Percentiles rank a stretch among this genome's conserved stretches.
These are phyloP conservation scores for Marsdenia floribunda DNA, from an alignment of 257 asterid species.

Conservation along the genomic window DNA sequence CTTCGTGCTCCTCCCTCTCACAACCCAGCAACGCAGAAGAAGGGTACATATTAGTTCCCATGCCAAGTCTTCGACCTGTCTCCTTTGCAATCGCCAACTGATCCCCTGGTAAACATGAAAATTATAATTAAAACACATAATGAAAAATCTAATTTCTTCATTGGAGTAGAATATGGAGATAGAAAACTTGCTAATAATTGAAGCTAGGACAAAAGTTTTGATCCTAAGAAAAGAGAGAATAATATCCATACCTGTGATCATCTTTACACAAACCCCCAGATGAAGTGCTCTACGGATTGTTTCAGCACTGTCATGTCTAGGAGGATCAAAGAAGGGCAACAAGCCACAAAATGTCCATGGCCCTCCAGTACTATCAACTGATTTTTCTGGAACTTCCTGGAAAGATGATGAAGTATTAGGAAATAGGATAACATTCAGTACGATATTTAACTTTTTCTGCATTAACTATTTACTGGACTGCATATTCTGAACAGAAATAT, in stretches of 20 bases:
- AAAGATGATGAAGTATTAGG: slow-evolving; percentile 7
- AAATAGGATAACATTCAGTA: slow-evolving; percentile 3
- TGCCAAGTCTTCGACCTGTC: slow-evolving; percentile 31
- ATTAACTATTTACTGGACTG: neutral
- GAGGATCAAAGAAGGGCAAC: slow-evolving; percentile 33
- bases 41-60: slow-evolving; percentile 33
- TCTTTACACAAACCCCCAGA: slow-evolving; percentile 29
- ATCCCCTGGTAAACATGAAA: slow-evolving; percentile 16
- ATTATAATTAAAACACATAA: too few species aligned
- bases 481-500: too few species aligned
- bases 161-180: neutral
- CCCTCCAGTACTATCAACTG: slow-evolving; percentile 24
- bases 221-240: neutral
- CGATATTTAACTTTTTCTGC: neutral
- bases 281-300: slow-evolving; percentile 29
- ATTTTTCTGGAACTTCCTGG: slow-evolving; percentile 23
- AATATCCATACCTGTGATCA: slow-evolving; percentile 22
- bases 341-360: slow-evolving; percentile 32
- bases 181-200: neutral
- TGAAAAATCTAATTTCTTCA: too few species aligned
- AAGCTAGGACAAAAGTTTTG: neutral
- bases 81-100: slow-evolving; percentile 36
- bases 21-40: slow-evolving; percentile 27
- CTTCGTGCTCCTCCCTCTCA: slow-evolving; percentile 22
- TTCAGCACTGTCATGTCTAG: slow-evolving; percentile 31